Conservation (phyloP, 306 rosid species). For the Glycine soja region DNA sequence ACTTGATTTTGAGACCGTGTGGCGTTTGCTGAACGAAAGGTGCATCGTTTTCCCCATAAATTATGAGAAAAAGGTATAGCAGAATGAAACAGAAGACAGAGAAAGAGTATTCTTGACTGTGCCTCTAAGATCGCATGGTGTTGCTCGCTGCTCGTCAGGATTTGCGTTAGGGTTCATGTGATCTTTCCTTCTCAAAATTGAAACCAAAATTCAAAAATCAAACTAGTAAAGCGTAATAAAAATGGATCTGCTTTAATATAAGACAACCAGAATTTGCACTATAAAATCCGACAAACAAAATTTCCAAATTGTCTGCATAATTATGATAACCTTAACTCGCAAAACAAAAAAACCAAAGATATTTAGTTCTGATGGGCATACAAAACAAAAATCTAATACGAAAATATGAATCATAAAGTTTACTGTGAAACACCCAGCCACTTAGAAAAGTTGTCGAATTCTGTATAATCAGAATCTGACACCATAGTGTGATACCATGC, state of each 20-base stretch:
- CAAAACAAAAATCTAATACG: conserved; percentile 43
- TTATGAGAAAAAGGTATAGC: no score
- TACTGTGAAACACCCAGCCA: conserved; percentile 90
- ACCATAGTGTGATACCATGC: conserved; percentile 90
- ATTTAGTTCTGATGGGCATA: conserved; percentile 16
- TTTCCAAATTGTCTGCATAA: conserved; percentile 31
- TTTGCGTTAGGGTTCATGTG: no score
- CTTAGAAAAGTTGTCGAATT: conserved; percentile 79
- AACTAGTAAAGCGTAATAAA: no score
- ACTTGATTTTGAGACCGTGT: no score
- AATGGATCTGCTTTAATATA: neutral
- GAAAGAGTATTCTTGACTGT: no score
- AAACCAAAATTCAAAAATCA: neutral
- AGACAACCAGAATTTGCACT: conserved; percentile 16
- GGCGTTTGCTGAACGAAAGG: no score
- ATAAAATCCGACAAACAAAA: conserved; percentile 32
- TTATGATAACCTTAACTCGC: conserved; percentile 20
- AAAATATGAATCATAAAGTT: conserved; percentile 27
- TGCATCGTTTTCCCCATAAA: no score
- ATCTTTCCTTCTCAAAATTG: no score
- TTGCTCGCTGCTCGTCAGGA: no score
- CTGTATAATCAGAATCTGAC: conserved; percentile 85
- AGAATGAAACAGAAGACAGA: no score
- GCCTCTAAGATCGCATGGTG: no score
- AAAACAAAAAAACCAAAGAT: conserved; percentile 22